Conservation (phyloP, 1,284 basidiomycete genomes). For the Cutaneotrichosporon arboriforme region DNA sequence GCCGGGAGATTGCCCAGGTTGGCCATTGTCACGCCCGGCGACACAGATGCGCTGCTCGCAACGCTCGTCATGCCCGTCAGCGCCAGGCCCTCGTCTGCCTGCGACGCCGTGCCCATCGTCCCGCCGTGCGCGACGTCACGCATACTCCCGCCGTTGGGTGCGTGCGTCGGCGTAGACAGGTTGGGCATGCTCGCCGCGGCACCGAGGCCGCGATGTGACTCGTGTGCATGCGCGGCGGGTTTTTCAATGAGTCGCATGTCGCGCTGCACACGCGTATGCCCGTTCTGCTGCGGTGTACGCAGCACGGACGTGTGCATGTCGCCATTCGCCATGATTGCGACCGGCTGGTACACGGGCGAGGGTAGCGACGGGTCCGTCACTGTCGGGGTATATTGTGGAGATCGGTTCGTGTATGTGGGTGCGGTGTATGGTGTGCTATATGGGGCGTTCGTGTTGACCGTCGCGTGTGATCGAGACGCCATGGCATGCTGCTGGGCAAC, state of each 20-base stretch:
- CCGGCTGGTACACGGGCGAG: slow-evolving; percentile 11
- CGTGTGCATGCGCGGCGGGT: neutral
- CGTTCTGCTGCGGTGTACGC: neutral
- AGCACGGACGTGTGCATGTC: neutral
- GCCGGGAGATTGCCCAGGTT: too few species aligned
- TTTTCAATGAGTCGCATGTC: neutral
- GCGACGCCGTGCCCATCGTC: neutral
- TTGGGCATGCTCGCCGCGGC: slow-evolving; percentile 1
- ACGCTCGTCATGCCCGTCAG: neutral
- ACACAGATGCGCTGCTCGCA: neutral
- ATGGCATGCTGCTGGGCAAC: slow-evolving; percentile 1
- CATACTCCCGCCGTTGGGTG: neutral
- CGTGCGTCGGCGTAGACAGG: neutral
- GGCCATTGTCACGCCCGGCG: neutral
- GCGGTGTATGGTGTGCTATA: slow-evolving; percentile 4
- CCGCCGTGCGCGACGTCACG: neutral
- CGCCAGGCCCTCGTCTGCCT: neutral
- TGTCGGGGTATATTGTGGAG: slow-evolving; percentile 10
- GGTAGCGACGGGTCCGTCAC: slow-evolving; percentile 13
- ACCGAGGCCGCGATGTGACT: neutral
- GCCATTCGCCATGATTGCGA: neutral
- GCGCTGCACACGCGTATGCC: neutral
- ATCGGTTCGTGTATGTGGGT: slow-evolving; percentile 8
- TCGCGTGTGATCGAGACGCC: neutral
- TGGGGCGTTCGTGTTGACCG: neutral